These are phyloP conservation scores for Neonothopanus nambi DNA, from an alignment of 1,284 basidiomycete species.

Conservation along the genomic window DNA sequence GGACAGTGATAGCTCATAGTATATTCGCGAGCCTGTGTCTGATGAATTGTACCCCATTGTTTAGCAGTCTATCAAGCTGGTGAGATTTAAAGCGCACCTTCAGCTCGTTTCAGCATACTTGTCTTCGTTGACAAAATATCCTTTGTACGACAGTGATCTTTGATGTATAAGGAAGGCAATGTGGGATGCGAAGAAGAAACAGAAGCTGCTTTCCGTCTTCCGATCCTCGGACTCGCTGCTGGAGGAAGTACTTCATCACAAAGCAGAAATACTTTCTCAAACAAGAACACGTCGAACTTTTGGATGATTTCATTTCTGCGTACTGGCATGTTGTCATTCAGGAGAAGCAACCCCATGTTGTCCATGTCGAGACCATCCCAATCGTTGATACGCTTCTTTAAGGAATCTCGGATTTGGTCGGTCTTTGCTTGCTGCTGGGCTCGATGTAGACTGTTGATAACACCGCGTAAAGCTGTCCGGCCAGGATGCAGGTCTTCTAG, in stretches of 20 bases:
- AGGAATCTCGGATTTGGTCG: neutral
- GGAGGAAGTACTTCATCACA: conserved; percentile 13
- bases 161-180: conserved; percentile 6
- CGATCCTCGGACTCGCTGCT: conserved; percentile 4
- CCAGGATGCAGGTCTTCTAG: conserved; percentile 4
- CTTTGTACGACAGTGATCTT: conserved; percentile 1
- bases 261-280: conserved; percentile 14
- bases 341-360: conserved; percentile 4
- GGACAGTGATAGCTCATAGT: conserved; percentile 1
- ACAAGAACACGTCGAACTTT: conserved; percentile 14
- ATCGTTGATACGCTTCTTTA: conserved; percentile 11
- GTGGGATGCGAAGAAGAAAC: neutral
- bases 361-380: conserved; percentile 10
- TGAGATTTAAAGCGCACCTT: conserved; percentile 6
- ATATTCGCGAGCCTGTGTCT: conserved; percentile 2
- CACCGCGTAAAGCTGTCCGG: conserved; percentile 1
- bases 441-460: neutral
- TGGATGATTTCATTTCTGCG: conserved; percentile 11
- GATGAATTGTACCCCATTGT: neutral
- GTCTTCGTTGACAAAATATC: neutral
- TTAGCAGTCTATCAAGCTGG: too few species aligned
- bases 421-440: conserved; percentile 12
- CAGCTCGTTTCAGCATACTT: conserved; percentile 1
- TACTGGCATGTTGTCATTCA: conserved; percentile 7
- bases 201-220: conserved; percentile 9